phyloP scores from a whole-genome alignment of 2,329 filamentous ascomycete species.

The Microdochium nivale region DNA sequence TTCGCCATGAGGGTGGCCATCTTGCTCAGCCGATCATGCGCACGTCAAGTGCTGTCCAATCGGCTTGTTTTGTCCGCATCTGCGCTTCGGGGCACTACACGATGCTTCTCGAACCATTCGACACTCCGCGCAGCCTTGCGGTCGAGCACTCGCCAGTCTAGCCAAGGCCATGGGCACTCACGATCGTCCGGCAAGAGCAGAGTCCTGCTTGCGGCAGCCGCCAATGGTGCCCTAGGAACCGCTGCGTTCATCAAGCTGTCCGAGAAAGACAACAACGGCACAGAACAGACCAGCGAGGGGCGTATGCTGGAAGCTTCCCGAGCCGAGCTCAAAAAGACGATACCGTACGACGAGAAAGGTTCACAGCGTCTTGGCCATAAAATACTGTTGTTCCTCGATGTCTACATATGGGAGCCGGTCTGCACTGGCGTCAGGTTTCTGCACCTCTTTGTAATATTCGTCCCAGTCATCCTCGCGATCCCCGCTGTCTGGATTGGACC shows the following conservation, averaged over 20 bases:
- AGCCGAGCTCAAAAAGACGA: constrained; percentile 63
- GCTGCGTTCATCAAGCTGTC: constrained; percentile 50
- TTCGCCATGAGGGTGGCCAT: constrained; percentile 37
- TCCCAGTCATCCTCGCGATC: constrained; percentile 75
- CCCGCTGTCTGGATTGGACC: constrained; percentile 74
- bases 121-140: constrained; percentile 6
- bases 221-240: constrained; percentile 39
- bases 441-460: constrained; percentile 79
- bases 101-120: constrained; percentile 15
- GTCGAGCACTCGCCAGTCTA: constrained; percentile 5
- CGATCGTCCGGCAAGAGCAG: constrained; percentile 12
- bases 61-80: constrained; percentile 18
- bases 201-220: constrained; percentile 27
- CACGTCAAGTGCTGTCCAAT: constrained; percentile 14
- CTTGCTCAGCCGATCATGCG: constrained; percentile 33
- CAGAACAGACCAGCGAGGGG: constrained; percentile 62
- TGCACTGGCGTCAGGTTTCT: constrained; percentile 83
- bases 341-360: constrained; percentile 53
- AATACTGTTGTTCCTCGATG: constrained; percentile 59
- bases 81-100: constrained; percentile 12
- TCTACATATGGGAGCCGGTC: constrained; percentile 74
- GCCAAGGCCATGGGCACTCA: constrained; percentile 3
- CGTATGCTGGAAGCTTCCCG: constrained; percentile 82
- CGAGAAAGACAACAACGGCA: constrained; percentile 40
- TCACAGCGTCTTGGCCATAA: constrained; percentile 48